A percentile compares a stretch with the other conserved stretches of the same genome.
Evolutionary conservation across 495 filamentous ascomycete species (phyloP).

Genomic region (Sordaria brevicollis): DNA sequence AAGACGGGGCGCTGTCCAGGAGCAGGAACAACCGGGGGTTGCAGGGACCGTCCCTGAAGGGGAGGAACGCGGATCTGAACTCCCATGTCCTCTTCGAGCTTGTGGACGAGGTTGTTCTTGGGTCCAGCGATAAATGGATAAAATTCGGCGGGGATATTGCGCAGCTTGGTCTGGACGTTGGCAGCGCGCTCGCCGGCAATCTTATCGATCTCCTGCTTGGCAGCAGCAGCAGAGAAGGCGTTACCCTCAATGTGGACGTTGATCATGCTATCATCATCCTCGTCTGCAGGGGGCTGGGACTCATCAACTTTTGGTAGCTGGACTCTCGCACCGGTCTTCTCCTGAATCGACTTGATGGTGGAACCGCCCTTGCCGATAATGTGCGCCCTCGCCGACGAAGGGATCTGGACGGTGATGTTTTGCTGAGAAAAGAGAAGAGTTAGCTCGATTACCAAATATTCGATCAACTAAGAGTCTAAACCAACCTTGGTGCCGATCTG

Average conservation of each 20-base stretch:
- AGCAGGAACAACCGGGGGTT: slow-evolving; percentile 55
- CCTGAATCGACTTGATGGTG: slow-evolving; percentile 79
- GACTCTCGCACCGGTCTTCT: slow-evolving; percentile 75
- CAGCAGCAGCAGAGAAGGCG: slow-evolving; percentile 69
- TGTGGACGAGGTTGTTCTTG: slow-evolving; percentile 54
- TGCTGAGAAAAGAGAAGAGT: slow-evolving; percentile 35
- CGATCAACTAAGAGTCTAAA: neutral
- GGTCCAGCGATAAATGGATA: slow-evolving; percentile 92
- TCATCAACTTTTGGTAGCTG: slow-evolving; percentile 75
- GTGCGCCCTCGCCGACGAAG: slow-evolving; percentile 66
- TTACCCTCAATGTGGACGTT: slow-evolving; percentile 87
- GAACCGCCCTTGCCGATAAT: slow-evolving; percentile 88
- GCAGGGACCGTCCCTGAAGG: slow-evolving; percentile 60
- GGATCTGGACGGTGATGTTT: slow-evolving; percentile 65
- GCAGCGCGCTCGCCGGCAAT: slow-evolving; percentile 81
- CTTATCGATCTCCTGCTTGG: slow-evolving; percentile 65
- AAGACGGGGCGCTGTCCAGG: slow-evolving; percentile 58
- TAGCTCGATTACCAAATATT: neutral
- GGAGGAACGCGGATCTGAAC: slow-evolving; percentile 71
- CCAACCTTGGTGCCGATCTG: slow-evolving; percentile 77
- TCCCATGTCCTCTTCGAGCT: slow-evolving; percentile 52
- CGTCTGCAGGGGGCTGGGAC: slow-evolving; percentile 46
- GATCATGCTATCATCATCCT: slow-evolving; percentile 73
- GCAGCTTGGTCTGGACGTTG: slow-evolving; percentile 65
- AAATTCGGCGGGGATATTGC: slow-evolving; percentile 78